phyloP scores from a whole-genome alignment of 352 stramenopile species.

The Globisporangium orthogonon region DNA sequence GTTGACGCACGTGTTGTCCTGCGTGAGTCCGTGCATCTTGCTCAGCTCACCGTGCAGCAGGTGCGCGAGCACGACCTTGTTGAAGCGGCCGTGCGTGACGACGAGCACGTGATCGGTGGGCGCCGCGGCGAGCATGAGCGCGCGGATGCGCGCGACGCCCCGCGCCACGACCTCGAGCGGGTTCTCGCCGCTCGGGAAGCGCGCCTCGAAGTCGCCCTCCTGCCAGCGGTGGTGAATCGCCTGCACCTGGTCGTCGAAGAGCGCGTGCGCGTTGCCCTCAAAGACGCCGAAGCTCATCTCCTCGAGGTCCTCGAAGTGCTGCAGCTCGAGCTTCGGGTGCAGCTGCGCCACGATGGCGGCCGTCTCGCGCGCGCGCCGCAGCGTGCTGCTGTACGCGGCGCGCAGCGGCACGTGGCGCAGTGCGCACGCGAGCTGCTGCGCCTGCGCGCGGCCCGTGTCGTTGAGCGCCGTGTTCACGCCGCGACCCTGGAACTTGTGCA shows the following conservation, averaged over 20 bases:
- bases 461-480: constrained; percentile 76
- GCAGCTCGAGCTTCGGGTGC: constrained; percentile 46
- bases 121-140: constrained; percentile 27
- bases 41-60: constrained; percentile 52
- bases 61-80: constrained; percentile 74
- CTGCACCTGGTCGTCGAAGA: constrained; percentile 45
- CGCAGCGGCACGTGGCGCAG: constrained; percentile 65
- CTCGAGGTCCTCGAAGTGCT: constrained; percentile 62
- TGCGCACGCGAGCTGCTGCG: constrained; percentile 43
- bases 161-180: constrained; percentile 61
- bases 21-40: constrained; percentile 58
- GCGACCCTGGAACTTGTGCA: constrained; percentile 70
- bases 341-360: constrained; percentile 20
- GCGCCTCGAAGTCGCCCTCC: constrained; percentile 34
- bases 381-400: constrained; percentile 60
- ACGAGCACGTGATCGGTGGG: constrained; percentile 63
- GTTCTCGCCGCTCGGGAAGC: constrained; percentile 63
- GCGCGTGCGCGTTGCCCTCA: constrained; percentile 51
- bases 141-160: constrained; percentile 57
- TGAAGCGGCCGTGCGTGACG: constrained; percentile 80
- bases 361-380: constrained; percentile 11
- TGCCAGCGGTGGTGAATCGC: constrained; percentile 61
- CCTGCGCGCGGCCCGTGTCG: constrained; percentile 45
- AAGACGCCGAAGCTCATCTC: constrained; percentile 83
- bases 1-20: constrained; percentile 86